These are phyloP conservation scores for Starmerella powellii DNA, from an alignment of 805 yeast genomes.

Conservation along the genomic window DNA sequence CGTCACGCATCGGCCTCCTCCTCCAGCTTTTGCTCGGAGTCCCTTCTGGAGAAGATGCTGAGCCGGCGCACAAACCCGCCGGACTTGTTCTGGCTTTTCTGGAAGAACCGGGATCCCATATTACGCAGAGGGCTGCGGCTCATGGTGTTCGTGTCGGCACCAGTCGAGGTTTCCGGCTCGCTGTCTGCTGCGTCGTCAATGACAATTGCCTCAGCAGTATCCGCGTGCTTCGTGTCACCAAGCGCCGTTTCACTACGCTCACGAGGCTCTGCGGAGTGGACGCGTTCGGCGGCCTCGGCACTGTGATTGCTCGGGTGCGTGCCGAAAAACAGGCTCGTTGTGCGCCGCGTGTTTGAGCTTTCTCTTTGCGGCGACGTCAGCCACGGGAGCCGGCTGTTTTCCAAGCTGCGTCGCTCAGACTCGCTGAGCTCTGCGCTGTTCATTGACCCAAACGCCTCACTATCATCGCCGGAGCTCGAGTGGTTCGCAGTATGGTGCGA, in stretches of 20 bases:
- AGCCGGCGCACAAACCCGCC: constrained; percentile 15
- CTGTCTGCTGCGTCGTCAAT: neutral
- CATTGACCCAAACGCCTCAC: too few relatives aligned
- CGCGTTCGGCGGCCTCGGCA: neutral
- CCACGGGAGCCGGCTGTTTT: constrained; percentile 13
- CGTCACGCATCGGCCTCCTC: neutral
- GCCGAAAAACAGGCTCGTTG: constrained; percentile 12
- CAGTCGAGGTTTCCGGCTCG: neutral
- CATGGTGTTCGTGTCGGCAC: neutral
- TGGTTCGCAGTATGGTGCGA: too few relatives aligned
- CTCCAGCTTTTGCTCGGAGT: neutral
- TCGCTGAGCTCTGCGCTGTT: neutral
- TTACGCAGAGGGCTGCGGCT: constrained; percentile 7
- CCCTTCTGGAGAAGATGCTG: constrained; percentile 13
- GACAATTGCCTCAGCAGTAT: neutral
- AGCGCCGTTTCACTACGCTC: too few relatives aligned
- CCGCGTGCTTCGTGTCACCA: neutral
- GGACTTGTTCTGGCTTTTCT: constrained; percentile 2
- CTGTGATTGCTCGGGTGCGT: neutral
- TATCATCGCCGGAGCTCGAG: too few relatives aligned
- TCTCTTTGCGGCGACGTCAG: constrained; percentile 2
- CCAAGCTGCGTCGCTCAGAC: neutral
- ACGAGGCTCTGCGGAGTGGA: too few relatives aligned
- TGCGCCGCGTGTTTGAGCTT: constrained; percentile 6
- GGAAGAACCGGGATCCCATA: constrained; percentile 10